A percentile compares a stretch with the other conserved stretches of the same genome.
phyloP scores from a whole-genome alignment of 1,284 basidiomycete genomes.

The Ceratobasidium sp. region DNA sequence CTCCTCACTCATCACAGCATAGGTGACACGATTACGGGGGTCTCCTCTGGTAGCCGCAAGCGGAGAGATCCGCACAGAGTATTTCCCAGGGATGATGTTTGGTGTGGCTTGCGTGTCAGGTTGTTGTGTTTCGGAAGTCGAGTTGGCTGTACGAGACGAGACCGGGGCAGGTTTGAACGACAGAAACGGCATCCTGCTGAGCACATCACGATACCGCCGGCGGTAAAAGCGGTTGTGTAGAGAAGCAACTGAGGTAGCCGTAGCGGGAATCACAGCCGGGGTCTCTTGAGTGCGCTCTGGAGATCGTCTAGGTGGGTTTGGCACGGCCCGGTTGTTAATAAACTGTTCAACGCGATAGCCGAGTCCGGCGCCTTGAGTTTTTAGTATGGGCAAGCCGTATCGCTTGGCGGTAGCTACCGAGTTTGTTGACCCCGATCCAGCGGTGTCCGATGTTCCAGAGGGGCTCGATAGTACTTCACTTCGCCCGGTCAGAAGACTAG shows the following conservation, averaged over 20 bases:
- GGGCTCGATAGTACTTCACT: background rate
- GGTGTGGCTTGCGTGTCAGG: background rate
- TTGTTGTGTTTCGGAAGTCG: background rate
- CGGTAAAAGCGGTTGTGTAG: constrained; percentile 67
- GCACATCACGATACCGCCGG: constrained; percentile 66
- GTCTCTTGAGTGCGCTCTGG: constrained; percentile 3
- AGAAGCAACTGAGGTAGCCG: constrained; percentile 44
- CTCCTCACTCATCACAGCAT: constrained; percentile 27
- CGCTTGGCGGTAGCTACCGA: constrained; percentile 16
- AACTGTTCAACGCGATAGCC: constrained; percentile 47
- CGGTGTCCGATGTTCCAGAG: constrained; percentile 25
- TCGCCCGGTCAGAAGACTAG: background rate
- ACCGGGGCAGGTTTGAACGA: constrained; percentile 49
- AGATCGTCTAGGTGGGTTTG: constrained; percentile 20
- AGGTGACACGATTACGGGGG: constrained; percentile 17
- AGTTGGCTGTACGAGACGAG: background rate
- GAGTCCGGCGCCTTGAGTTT: constrained; percentile 4
- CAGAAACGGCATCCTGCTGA: constrained; percentile 64
- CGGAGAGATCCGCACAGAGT: constrained; percentile 13
- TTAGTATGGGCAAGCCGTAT: background rate
- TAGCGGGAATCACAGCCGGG: background rate
- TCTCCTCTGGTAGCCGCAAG: constrained; percentile 18
- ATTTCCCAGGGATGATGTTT: constrained; percentile 21
- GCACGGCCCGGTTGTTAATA: constrained; percentile 39
- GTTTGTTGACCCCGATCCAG: constrained; percentile 40